A percentile compares a stretch with the other conserved stretches of the same genome.
phyloP scores from a whole-genome alignment of 768 basidiomycete genomes.

The Leucosporidium creatinivorum region DNA sequence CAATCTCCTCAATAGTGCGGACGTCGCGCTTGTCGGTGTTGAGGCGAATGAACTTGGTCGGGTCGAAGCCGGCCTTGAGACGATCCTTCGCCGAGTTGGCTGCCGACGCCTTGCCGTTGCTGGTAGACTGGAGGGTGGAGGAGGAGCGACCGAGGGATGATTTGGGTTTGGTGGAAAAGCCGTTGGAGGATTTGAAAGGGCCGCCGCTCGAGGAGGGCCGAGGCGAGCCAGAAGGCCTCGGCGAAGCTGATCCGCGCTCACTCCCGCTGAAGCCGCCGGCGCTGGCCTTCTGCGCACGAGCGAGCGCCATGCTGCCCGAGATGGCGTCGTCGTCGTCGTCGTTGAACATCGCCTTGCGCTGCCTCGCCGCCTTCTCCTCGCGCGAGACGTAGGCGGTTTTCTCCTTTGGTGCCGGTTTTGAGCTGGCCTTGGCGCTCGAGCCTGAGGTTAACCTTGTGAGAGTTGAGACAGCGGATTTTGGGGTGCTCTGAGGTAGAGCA shows the following conservation, averaged over 20 bases:
- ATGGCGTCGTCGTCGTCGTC: conserved; percentile 19
- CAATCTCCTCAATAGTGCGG: conserved; percentile 38
- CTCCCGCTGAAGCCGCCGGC: neutral
- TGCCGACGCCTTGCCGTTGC: neutral
- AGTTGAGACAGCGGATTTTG: neutral
- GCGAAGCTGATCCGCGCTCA: neutral
- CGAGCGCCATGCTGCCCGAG: conserved; percentile 26
- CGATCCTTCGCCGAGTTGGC: conserved; percentile 10
- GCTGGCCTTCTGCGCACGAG: conserved; percentile 3
- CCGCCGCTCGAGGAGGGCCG: neutral
- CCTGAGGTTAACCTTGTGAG: neutral
- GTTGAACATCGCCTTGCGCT: conserved; percentile 22
- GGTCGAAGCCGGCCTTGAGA: conserved; percentile 27
- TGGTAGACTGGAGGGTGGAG: neutral
- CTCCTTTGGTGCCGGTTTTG: neutral
- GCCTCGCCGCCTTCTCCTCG: conserved; percentile 11
- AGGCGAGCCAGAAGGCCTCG: neutral
- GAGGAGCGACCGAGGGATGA: neutral
- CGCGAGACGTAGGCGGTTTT: conserved; percentile 2
- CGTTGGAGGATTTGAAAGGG: neutral
- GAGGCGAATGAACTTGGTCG: conserved; percentile 16
- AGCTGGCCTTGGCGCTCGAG: neutral
- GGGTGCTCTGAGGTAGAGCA: neutral
- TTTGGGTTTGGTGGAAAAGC: neutral
- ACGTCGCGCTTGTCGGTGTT: conserved; percentile 34